Conservation (phyloP, 306 rosid genomes). For the Malus domestica region ASM211411v1 NC_041805.1:204501-205000, state of each 20-base stretch:
- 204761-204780: constrained; percentile 46
- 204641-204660: constrained; percentile 27
- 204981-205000: constrained; percentile 35
- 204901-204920: constrained; percentile 30
- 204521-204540: constrained; percentile 40
- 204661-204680: constrained; percentile 36
- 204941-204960: constrained; percentile 26
- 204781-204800: constrained; percentile 38
- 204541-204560: constrained; percentile 41
- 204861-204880: constrained; percentile 56
- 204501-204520: constrained; percentile 31
- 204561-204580: constrained; percentile 33
- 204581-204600: constrained; percentile 33
- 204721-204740: constrained; percentile 26
- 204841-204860: constrained; percentile 64
- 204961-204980: constrained; percentile 24
- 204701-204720: constrained; percentile 33
- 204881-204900: constrained; percentile 22
- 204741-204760: constrained; percentile 39
- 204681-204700: constrained; percentile 38
- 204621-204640: constrained; percentile 40
- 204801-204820: constrained; percentile 44
- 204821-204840: constrained; percentile 54
- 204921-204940: constrained; percentile 28
- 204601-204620: constrained; percentile 31